Evolutionary conservation across 495 filamentous ascomycete species (phyloP), one percentile per base, ranked within the genome.

Genomic region (Penicillium subrubescens): DNA sequence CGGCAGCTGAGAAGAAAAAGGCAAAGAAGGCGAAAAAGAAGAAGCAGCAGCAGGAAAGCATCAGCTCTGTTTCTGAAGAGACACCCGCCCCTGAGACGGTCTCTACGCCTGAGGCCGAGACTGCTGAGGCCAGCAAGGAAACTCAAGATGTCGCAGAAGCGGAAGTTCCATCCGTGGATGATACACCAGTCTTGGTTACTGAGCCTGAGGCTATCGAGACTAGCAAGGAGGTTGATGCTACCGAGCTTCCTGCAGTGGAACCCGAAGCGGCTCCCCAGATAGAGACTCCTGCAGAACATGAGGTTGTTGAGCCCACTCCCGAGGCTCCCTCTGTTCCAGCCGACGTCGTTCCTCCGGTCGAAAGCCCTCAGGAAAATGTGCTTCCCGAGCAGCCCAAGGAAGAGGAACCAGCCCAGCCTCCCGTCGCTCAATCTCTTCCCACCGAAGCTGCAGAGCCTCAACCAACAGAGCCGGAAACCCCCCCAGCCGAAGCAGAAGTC

Each of bases 1-100:
- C 61, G 7, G 37, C 66, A 23, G 65, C 74, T 25, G 64, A 77
- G 44, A 83, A 79, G 64, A 83, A 79, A 61, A 82, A 82, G 65
- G 70, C 77, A n/a, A 72, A 57, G 37, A 73, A 66, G 54, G 57
- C 56, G 19, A 66, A 69, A 61, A 67, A 61, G 66, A 64, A 65
- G 44, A 35, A 56, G 41, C 44, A 61, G 44, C 34, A 69, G 31
- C 52, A 67, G 55, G 48, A 60, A 14, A 62, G 51, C 25, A 41
- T 50, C 7, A 34, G 41, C 34, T 39, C 57, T 25, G 31, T 67
- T 67, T 27, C 67, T 6, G 62, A 54, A 7, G 63, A 74, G 15
- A 25, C 39, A 17, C 25, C 21, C n/a, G 7, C 59, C 5, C 31
- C 29, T 14, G 64, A 68, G 11, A 14, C 55, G 15, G 56, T 23